phyloP scores from a whole-genome alignment of 2,329 filamentous ascomycete genomes.

The Fusarium torreyae region DNA sequence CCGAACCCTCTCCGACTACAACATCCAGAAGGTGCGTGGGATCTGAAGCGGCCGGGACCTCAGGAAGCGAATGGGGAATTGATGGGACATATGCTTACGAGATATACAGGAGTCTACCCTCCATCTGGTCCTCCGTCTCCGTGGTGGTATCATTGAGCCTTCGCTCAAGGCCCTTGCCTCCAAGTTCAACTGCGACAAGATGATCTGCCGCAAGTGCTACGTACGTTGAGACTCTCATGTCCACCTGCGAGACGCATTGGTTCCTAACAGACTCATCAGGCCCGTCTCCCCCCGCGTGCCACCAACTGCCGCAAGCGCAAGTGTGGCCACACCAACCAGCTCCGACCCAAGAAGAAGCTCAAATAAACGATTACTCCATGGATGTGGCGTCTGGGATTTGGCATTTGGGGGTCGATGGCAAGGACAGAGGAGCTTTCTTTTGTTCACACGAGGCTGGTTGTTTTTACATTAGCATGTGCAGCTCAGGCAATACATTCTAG shows the following conservation, averaged over 20 bases:
- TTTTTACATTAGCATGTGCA: slow-evolving; percentile 60
- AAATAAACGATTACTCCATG: slow-evolving; percentile 71
- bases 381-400: slow-evolving; percentile 64
- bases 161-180: slow-evolving; percentile 97
- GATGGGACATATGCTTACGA: slow-evolving; percentile 51
- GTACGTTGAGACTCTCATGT: slow-evolving; percentile 68
- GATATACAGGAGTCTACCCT: slow-evolving; percentile 89
- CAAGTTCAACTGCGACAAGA: slow-evolving; percentile 99
- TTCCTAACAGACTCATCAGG: slow-evolving; percentile 57
- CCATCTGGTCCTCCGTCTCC: slow-evolving; percentile 97
- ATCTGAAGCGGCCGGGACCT: slow-evolving; percentile 21
- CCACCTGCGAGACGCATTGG: neutral
- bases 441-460: slow-evolving; percentile 57
- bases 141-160: slow-evolving; percentile 99
- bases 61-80: neutral
- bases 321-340: slow-evolving; percentile 99
- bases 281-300: slow-evolving; percentile 94
- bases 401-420: slow-evolving; percentile 57
- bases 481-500: slow-evolving; percentile 57
- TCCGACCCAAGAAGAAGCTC: slow-evolving; percentile 99
- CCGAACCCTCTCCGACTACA: slow-evolving; percentile 97
- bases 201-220: slow-evolving; percentile 99
- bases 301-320: slow-evolving; percentile 99
- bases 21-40: slow-evolving; percentile 93
- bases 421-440: slow-evolving; percentile 54